These are phyloP conservation scores for Glomus cerebriforme DNA, from an alignment of 192 early-diverging fungal species.

Conservation along the genomic window DNA sequence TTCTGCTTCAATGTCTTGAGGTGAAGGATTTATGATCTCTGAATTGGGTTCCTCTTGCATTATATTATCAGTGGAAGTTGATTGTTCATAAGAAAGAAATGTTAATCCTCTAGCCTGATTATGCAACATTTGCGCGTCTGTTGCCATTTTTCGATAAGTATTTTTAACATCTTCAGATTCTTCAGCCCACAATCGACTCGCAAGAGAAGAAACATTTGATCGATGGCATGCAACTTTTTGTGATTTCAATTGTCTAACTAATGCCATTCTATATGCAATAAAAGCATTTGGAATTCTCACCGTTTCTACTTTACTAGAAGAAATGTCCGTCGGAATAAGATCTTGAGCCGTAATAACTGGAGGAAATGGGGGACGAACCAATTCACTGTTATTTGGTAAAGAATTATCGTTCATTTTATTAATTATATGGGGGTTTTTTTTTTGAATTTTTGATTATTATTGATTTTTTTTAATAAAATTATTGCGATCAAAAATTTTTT, in stretches of 20 bases:
- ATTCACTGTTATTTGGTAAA: too few species aligned
- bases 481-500: too few species aligned
- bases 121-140: not conserved
- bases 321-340: not conserved
- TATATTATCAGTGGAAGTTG: not conserved
- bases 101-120: not conserved
- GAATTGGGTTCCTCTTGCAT: not conserved
- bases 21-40: too few species aligned
- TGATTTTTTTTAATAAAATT: too few species aligned
- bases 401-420: too few species aligned
- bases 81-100: not conserved
- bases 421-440: too few species aligned
- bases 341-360: too few species aligned
- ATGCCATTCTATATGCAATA: not conserved
- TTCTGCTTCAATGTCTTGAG: not conserved
- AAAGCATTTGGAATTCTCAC: not conserved
- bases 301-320: not conserved
- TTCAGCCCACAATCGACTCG: not conserved
- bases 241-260: not conserved
- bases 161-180: not conserved
- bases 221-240: not conserved
- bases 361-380: too few species aligned
- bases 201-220: not conserved
- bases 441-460: too few species aligned
- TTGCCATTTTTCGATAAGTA: not conserved